Evolutionary conservation across 192 early-diverging fungal genomes (phyloP), one percentile per base, ranked within the genome.

Genomic region (Backusella psychrophila): DNA sequence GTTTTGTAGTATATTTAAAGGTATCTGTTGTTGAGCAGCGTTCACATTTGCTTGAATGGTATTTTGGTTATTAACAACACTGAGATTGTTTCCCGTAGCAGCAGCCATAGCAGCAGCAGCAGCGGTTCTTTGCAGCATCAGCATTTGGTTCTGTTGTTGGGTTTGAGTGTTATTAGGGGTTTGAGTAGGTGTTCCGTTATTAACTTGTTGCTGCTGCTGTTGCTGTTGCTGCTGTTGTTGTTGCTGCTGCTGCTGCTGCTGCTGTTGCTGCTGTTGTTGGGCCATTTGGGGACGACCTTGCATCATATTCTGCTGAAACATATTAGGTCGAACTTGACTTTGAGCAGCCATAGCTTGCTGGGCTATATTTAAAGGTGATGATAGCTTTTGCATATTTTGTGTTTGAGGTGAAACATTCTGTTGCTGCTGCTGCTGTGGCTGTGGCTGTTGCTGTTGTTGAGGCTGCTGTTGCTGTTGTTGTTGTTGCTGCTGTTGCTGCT

Each of bases 221-320:
- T 71, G 69, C 6, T 34, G 69, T 15, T 71, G 69, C 0, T 34
- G 69, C 15, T 49, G 46, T 17, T 49, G 46, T 19, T 75, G 46
- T 14, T 34, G 12, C 1, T 71, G 75, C 8, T 66, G 63, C 31
- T 73, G 42, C 19, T 72, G 7, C 35, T 72, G 70, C 35, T 52
- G 70, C 9, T 66, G 26, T 14, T 73, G 72, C 0, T 33, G 8
- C 1, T 56, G 15, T 4, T 74, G 75, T 12, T 76, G 74, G 17
- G 59, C 52, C 21, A 35, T 44, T 19, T 69, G 75, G 29, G 68
- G 75, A 23, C 75, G 69, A n/a, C 42, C 67, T 31, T 76, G 75
- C 21, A 77, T 52, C 72, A 75, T 75, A 38, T 76, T 77, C 36
- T 69, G 73, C 53, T 77, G 76, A 72, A 44, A 76, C 35, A 65